Evolutionary conservation across 768 basidiomycete genomes (phyloP), one percentile per base, ranked within the genome.

Genomic region (Xerocomellus intermedius): DNA sequence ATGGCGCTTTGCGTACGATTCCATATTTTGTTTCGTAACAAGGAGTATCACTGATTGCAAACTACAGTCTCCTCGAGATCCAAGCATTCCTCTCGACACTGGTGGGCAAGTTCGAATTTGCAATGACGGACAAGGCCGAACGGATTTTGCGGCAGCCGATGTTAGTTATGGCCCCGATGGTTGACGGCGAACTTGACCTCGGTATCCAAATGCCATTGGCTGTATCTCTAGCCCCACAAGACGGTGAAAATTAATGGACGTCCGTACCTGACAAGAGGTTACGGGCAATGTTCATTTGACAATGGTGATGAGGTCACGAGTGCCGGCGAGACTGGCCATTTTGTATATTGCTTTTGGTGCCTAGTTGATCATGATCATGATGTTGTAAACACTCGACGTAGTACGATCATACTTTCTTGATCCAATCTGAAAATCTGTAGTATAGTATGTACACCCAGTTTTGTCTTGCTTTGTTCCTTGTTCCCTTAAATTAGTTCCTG

Each of bases 31-130:
- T 10, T 13, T n/a, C 10, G 5, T 32, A 1, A 35, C 17, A 21
- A 42, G 42, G n/a, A n/a, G 6, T 7, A 19, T 41, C 6, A 13
- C 28, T 56, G 21, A 47, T 28, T 14, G 10, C 10, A 44, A 19
- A 6, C 0, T 21, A 14, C 56, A 73, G 73, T 2, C 56, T 82
- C 4, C 58, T 75, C 22, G 82, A 85, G 61, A 61, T 85, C 3
- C 84, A 86, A 56, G 74, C 77, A 0, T 82, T 86, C 69, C 58
- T 85, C 19, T 72, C 77, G 14, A 81, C 82, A 57, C 67, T 84
- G 16, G 62, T 85, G 32, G 68, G 74, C 37, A 74, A 79, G 57
- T 82, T 84, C 62, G 81, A 83, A 59, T 82, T 85, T 58, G 60
- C 59, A 17, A 55, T 64, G 44, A 71, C 73, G 7, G 64, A 72